Evolutionary conservation across 75 land plant genomes (phyloP), one percentile per base, ranked within the genome.

Genomic region (Pseudotsuga menziesii): DNA sequence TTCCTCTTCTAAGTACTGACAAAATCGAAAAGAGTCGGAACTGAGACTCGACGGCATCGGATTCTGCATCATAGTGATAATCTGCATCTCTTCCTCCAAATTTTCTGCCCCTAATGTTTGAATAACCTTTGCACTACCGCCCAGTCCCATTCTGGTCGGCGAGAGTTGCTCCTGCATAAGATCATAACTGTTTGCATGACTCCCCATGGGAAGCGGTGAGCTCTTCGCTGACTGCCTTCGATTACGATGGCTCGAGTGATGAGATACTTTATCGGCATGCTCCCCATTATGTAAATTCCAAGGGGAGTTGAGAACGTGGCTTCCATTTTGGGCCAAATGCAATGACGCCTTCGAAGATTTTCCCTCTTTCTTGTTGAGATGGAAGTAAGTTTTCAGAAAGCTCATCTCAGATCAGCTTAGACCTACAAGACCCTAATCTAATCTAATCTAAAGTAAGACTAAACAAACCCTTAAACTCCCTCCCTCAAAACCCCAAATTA

Each of bases 71-170:
- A 27, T 5, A 73, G 58, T 26, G n/a, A 73, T n/a, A 56, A 73
- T 73, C 41, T 73, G 56, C 57, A 73, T 73, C 4, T 35, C 58
- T 52, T 73, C 75, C 6, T 73, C 75, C 15, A 56, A 17, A 56
- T 56, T 73, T 4, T 73, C 75, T 56, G 75, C 57, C 57, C 58
- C 75, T 25, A 73, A 56, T 7, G 57, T 73, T 55, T 52, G 56
- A 56, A 73, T 73, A 73, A 73, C 75, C 58, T 73, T 73, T 54
- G 75, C 75, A 55, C 75, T 73, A 8, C 75, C 57, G 32, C 55
- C 75, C 75, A 73, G 57, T 48, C 75, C 75, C 75, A 52, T 26
- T 56, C 58, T 52, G 75, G 54, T 25, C 14, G 57, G 56, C 17
- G 75, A 39, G 57, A 3, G 4, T 3, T 26, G 41, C 16, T 48